Conservation (phyloP, 345 rosid species). For the Leavenworthia alabamica region DNA sequence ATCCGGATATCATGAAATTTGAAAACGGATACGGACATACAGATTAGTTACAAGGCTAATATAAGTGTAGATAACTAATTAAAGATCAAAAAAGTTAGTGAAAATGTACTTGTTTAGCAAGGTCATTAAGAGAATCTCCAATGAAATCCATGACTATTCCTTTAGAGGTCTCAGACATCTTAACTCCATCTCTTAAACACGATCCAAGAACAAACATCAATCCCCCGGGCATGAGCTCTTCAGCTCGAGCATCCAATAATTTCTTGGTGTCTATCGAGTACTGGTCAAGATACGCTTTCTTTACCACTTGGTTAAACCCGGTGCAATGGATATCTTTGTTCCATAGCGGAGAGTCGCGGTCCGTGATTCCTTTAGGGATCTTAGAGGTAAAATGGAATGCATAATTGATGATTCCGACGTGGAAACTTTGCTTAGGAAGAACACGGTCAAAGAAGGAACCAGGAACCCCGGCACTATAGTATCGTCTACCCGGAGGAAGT, state of each 20-base stretch:
- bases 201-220: conserved; percentile 6
- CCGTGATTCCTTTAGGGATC: conserved; percentile 26
- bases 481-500: neutral
- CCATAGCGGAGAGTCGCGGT: neutral
- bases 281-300: conserved; percentile 28
- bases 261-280: conserved; percentile 3
- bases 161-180: conserved; percentile 5
- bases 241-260: neutral
- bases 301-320: conserved; percentile 19
- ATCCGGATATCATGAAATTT: too few species aligned
- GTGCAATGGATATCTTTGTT: conserved; percentile 33
- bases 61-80: too few species aligned
- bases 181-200: conserved; percentile 3
- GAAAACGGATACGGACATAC: too few species aligned
- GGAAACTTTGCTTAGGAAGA: neutral
- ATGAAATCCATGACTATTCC: neutral
- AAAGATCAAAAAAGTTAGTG: too few species aligned
- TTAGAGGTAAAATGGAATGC: conserved; percentile 37
- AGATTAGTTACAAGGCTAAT: too few species aligned
- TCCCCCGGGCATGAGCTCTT: neutral
- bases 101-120: too few species aligned
- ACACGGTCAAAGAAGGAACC: neutral
- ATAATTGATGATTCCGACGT: neutral
- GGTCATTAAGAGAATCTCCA: neutral
- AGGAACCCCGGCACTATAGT: neutral